Base-by-base conservation (phyloP, 1,284 basidiomycete genomes). In the Moesziomyces globuligerus region DNA sequence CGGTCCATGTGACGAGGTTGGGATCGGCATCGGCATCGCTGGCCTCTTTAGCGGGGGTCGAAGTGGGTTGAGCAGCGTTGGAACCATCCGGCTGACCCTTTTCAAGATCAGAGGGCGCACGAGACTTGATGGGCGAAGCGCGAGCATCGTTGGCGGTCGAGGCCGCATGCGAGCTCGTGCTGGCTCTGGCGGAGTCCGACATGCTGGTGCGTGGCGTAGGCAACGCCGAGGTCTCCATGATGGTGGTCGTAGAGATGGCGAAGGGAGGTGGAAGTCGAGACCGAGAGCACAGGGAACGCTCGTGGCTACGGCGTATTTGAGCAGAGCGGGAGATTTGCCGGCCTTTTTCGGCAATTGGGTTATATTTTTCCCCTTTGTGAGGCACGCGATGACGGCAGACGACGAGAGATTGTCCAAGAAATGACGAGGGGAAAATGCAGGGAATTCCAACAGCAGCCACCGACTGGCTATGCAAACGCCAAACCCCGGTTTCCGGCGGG, bases 1-100 rank as follows among this genome's bases (percentile, higher is more conserved):
- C 32, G 13, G 48, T 11, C 58, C 66, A 76, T 8, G 42, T 49
- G 29, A 76, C 72, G 1, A 72, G 51, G 34, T 74, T 72, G 13
- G 50, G 54, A 51, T 74, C 68, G 17, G 34, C 15, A 8, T 44
- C 10, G 0, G 46, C 28, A 0, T 23, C 15, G 24, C 38, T 15
- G 26, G 44, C 17, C 23, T 36, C 20, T 4, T 23, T 18, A 40
- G 28, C 10, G 24, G 18, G n/a, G 5, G 41, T 15, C 3, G 26
- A 15, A 5, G 13, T 44, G 37, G 41, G 9, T 47, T 41, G 20
- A 8, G 24, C 36, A n/a, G n/a, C n/a, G n/a, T n/a, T n/a, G n/a
- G n/a, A n/a, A n/a, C n/a, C n/a, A n/a, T n/a, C n/a, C 3, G 36
- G 9, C 20, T 43, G 7, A 8, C 39, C 42, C 15, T 41, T n/a